Percentiles rank a stretch among this genome's conserved stretches.
These are phyloP conservation scores for Zangia roseola DNA, from an alignment of 768 basidiomycete genomes.

Conservation along the genomic window DNA sequence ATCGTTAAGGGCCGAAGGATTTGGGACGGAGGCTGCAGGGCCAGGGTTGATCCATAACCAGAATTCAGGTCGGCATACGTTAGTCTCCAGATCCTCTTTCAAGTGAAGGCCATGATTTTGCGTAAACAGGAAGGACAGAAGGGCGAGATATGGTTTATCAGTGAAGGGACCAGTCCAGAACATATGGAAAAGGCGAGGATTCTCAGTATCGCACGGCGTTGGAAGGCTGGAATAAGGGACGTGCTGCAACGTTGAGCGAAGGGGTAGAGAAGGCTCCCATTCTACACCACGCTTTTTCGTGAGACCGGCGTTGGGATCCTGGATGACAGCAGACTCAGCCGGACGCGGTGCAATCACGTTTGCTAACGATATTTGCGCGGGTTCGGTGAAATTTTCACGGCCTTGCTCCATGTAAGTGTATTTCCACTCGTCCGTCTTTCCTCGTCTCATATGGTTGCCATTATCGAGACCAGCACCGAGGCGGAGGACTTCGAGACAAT, in stretches of 20 bases:
- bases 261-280: conserved; percentile 53
- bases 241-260: conserved; percentile 52
- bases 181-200: conserved; percentile 93
- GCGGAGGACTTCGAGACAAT: conserved; percentile 94
- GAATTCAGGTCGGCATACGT: conserved; percentile 82
- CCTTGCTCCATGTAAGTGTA: conserved; percentile 80
- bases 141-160: conserved; percentile 95
- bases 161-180: conserved; percentile 99
- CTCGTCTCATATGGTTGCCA: conserved; percentile 69
- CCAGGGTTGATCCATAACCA: conserved; percentile 99
- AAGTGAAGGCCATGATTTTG: conserved; percentile 88
- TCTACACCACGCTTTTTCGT: conserved; percentile 57
- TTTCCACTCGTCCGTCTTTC: conserved; percentile 78
- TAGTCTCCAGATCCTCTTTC: conserved; percentile 40
- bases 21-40: conserved; percentile 88
- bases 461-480: conserved; percentile 88
- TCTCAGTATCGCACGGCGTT: conserved; percentile 76
- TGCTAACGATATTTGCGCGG: conserved; percentile 30
- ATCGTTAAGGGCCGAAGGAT: conserved; percentile 73
- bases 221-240: conserved; percentile 55
- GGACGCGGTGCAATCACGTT: conserved; percentile 33
- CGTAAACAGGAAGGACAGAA: conserved; percentile 93
- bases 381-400: conserved; percentile 39
- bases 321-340: conserved; percentile 26
- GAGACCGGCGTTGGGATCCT: conserved; percentile 55